Conservation (phyloP, 306 rosid species). For the Cucurbita argyrosperma region DNA sequence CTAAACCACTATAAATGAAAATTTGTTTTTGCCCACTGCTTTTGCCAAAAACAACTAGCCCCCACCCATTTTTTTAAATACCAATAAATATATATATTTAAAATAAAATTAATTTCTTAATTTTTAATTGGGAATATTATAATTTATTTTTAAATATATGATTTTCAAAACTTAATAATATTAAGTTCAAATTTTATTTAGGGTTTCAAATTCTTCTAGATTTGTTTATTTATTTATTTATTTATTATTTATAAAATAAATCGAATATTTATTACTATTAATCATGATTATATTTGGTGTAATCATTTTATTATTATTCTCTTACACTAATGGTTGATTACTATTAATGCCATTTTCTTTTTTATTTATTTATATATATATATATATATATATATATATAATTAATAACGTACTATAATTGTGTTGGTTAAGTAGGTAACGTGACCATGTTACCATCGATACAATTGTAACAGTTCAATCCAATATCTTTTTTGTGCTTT, state of each 20-base stretch:
- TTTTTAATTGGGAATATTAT: neutral
- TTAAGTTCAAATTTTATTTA: neutral
- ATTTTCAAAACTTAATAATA: neutral
- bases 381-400: too few species aligned
- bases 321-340: neutral
- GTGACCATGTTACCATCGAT: too few species aligned
- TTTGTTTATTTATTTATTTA: neutral
- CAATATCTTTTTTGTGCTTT: too few species aligned
- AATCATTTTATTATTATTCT: neutral
- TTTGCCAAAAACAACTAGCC: neutral
- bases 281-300: neutral
- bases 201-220: neutral
- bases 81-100: neutral
- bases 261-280: neutral
- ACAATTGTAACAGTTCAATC: too few species aligned
- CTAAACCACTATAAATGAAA: slow-evolving; percentile 3
- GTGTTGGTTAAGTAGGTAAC: too few species aligned
- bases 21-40: slow-evolving; percentile 7
- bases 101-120: neutral
- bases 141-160: neutral
- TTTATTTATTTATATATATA: neutral
- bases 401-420: too few species aligned
- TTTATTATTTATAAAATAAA: neutral
- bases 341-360: neutral
- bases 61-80: neutral